Evolutionary conservation across 441 rosid genomes (phyloP).

Genomic region (Erodium trifolium): DNA sequence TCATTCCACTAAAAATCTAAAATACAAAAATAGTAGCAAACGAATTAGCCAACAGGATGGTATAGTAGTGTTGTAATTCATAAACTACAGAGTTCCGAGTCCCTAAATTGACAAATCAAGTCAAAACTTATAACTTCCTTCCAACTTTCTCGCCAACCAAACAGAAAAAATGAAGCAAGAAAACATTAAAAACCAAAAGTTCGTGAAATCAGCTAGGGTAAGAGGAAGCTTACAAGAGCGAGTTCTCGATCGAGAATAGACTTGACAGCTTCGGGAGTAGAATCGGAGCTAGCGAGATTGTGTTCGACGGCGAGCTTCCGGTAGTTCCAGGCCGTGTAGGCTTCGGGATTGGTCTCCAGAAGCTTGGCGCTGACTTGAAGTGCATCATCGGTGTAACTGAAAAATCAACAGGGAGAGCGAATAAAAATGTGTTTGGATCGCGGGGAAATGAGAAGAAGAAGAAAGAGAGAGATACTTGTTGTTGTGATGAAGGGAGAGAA

Average conservation of each 20-base stretch:
- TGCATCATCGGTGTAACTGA: slow-evolving; percentile 76
- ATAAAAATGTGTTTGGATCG: background rate
- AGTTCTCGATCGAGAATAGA: slow-evolving; percentile 65
- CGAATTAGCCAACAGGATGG: background rate
- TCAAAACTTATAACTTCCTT: background rate
- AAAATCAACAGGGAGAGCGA: background rate
- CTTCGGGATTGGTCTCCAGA: slow-evolving; percentile 72
- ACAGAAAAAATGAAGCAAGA: no score
- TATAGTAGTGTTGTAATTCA: background rate
- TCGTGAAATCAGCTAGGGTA: background rate
- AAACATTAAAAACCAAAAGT: background rate
- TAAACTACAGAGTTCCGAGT: background rate
- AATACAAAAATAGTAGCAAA: background rate
- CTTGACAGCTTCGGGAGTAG: slow-evolving; percentile 36
- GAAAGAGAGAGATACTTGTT: slow-evolving; percentile 35
- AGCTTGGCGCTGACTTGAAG: slow-evolving; percentile 67
- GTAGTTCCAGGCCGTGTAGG: slow-evolving; percentile 85
- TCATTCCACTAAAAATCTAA: background rate
- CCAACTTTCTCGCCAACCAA: no score
- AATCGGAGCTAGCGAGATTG: slow-evolving; percentile 28
- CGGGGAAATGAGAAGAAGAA: background rate
- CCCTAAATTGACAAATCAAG: background rate
- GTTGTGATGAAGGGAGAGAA: slow-evolving; percentile 50
- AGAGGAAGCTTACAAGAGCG: slow-evolving; percentile 37
- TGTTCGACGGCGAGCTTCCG: slow-evolving; percentile 67